Conservation (phyloP, 106 monocot genomes). For the Acanthochlamys bracteata region DNA sequence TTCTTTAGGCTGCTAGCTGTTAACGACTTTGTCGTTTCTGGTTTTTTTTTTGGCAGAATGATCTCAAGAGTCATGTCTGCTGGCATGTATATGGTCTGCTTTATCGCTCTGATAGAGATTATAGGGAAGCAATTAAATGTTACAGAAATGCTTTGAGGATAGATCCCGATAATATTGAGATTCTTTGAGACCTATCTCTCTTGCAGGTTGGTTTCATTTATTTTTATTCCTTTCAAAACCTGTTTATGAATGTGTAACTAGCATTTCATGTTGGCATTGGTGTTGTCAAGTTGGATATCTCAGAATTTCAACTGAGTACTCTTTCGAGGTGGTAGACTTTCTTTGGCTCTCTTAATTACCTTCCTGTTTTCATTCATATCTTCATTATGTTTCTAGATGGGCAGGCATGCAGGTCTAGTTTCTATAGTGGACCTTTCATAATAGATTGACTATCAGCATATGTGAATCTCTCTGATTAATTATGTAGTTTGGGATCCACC, state of each 20-base stretch:
- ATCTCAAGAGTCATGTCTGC: slow-evolving; percentile 98
- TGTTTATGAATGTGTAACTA: not conserved
- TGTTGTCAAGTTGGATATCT: not conserved
- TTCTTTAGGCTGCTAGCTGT: not conserved
- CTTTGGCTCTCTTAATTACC: too few species aligned
- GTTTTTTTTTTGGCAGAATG: slow-evolving; percentile 55
- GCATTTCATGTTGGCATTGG: not conserved
- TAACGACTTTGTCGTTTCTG: not conserved
- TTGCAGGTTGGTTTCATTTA: slow-evolving; percentile 48
- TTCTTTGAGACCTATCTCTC: slow-evolving; percentile 84
- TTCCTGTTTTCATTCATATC: too few species aligned
- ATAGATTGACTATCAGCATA: too few species aligned
- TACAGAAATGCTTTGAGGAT: slow-evolving; percentile 97
- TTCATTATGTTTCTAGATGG: too few species aligned
- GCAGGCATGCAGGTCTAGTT: too few species aligned
- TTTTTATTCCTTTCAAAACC: too few species aligned
- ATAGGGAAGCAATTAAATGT: slow-evolving; percentile 97
- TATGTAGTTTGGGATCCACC: too few species aligned
- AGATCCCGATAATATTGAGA: slow-evolving; percentile 97
- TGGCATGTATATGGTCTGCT: slow-evolving; percentile 99
- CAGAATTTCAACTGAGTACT: too few species aligned
- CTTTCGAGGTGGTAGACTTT: too few species aligned
- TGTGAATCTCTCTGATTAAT: too few species aligned
- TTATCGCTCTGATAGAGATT: slow-evolving; percentile 98
- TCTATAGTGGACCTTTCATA: too few species aligned